Percentiles rank a stretch among this genome's conserved stretches.
Conservation (phyloP, 805 yeast species). For the Ogataea degrootiae region DNA sequence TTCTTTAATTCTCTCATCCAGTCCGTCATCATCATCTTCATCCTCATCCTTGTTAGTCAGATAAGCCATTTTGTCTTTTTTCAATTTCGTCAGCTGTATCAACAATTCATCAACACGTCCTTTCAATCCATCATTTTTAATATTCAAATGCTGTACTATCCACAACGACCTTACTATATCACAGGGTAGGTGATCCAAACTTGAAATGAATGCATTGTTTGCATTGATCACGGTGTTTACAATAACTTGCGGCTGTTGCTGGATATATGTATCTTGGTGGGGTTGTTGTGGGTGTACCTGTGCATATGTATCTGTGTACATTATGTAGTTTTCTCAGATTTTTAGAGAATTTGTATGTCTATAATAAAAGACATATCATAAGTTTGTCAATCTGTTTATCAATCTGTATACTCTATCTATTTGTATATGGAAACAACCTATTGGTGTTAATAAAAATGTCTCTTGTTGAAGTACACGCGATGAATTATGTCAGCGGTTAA, state of each 20-base stretch:
- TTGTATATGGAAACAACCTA: no score
- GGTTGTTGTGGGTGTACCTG: no score
- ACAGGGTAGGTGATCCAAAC: conserved; percentile 36
- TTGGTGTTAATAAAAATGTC: no score
- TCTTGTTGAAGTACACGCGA: no score
- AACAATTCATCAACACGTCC: not conserved
- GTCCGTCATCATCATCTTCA: not conserved
- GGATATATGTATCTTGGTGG: not conserved
- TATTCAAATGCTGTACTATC: conserved; percentile 30
- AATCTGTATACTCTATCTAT: no score
- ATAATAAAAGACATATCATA: no score
- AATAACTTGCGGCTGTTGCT: conserved; percentile 5
- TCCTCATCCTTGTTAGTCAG: not conserved
- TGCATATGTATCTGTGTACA: no score
- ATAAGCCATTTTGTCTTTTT: not conserved
- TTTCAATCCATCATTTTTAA: conserved; percentile 19
- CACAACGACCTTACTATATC: conserved; percentile 34
- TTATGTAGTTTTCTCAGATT: no score
- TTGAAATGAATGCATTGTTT: conserved; percentile 32
- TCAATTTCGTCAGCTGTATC: not conserved
- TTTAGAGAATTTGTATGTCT: no score
- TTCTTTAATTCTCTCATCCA: not conserved
- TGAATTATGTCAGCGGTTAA: no score
- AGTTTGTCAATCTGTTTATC: no score
- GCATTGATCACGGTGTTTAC: conserved; percentile 28